Conservation (phyloP, 2,329 filamentous ascomycete species). For the Pseudogymnoascus sp. region DNA sequence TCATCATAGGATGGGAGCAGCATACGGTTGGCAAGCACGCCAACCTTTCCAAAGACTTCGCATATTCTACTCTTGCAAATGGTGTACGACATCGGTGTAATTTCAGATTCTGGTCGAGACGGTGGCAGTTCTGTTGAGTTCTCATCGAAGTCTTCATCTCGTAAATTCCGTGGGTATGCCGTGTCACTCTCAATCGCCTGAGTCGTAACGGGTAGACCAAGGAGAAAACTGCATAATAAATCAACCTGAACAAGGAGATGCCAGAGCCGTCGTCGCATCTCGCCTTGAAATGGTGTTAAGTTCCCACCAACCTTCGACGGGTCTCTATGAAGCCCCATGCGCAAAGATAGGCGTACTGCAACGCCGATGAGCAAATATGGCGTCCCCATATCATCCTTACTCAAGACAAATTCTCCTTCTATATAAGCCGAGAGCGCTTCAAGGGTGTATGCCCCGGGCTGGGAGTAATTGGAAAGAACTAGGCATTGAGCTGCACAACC, state of each 20-base stretch:
- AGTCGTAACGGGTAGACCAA: constrained; percentile 59
- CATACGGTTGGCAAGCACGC: constrained; percentile 41
- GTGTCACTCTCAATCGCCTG: constrained; percentile 56
- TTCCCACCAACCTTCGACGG: constrained; percentile 31
- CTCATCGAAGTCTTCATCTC: constrained; percentile 57
- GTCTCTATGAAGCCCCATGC: constrained; percentile 51
- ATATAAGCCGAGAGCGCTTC: constrained; percentile 44
- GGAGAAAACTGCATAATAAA: constrained; percentile 55
- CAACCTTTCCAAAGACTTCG: constrained; percentile 41
- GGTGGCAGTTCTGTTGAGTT: constrained; percentile 46
- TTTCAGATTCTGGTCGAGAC: constrained; percentile 46
- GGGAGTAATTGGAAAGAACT: constrained; percentile 40
- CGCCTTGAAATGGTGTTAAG: constrained; percentile 65
- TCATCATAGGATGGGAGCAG: constrained; percentile 39
- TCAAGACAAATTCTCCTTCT: constrained; percentile 45
- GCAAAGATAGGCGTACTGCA: constrained; percentile 45
- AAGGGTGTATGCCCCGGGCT: constrained; percentile 40
- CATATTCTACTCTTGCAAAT: constrained; percentile 42
- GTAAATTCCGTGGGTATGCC: constrained; percentile 49
- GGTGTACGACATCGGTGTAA: constrained; percentile 49
- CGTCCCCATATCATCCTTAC: constrained; percentile 42
- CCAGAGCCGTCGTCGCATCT: constrained; percentile 58
- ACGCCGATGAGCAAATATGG: constrained; percentile 45
- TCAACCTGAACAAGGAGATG: constrained; percentile 50
- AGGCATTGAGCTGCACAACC: constrained; percentile 44